Evolutionary conservation across 345 rosid species (phyloP).

Genomic region (Salix koriyanagi): DNA sequence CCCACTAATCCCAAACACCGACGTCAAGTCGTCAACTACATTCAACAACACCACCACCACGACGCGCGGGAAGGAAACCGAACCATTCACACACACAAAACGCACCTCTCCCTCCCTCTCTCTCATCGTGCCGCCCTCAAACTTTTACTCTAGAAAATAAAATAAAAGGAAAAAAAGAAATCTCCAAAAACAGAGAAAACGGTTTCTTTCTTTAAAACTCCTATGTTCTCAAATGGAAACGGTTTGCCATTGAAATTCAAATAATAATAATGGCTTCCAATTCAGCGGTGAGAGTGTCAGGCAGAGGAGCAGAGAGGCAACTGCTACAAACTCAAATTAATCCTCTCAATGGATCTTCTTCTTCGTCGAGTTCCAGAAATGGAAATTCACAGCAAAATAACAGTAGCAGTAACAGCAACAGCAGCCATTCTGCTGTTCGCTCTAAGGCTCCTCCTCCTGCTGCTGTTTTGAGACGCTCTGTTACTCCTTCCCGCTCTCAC

Average conservation of each 20-base stretch:
- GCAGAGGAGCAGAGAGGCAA: slow-evolving; percentile 27
- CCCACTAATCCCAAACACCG: background rate
- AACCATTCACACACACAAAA: background rate
- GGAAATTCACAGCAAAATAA: slow-evolving; percentile 19
- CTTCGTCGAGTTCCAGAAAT: slow-evolving; percentile 35
- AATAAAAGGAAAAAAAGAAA: background rate
- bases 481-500: slow-evolving; percentile 56
- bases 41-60: background rate
- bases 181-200: background rate
- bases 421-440: slow-evolving; percentile 23
- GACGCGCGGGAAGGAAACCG: slow-evolving; percentile 1
- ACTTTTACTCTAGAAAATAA: background rate
- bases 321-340: slow-evolving; percentile 20
- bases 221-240: background rate
- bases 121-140: slow-evolving; percentile 43
- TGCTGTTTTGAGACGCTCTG: slow-evolving; percentile 51
- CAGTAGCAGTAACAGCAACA: background rate
- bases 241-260: background rate
- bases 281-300: slow-evolving; percentile 27
- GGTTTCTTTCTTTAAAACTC: slow-evolving; percentile 7
- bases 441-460: slow-evolving; percentile 13
- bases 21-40: background rate
- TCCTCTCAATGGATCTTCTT: slow-evolving; percentile 24
- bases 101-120: background rate
- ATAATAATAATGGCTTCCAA: slow-evolving; percentile 34